Evolutionary conservation across 345 rosid genomes (phyloP).

Genomic region (Euphorbia tirucalli): DNA sequence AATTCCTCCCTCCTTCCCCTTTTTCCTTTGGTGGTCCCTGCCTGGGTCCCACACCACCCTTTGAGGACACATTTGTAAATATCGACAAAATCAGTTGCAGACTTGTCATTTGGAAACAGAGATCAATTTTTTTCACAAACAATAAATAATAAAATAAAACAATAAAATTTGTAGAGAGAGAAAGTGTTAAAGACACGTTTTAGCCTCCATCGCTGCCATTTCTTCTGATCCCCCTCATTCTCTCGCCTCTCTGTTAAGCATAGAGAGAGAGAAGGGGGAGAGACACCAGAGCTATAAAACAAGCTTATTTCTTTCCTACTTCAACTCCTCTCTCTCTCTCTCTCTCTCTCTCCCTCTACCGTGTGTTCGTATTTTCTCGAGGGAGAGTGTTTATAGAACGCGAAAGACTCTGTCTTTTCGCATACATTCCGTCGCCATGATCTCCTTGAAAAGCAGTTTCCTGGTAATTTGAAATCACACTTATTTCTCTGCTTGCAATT

Average conservation of each 20-base stretch:
- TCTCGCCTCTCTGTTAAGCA: neutral
- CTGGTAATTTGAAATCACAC: slow-evolving; percentile 15
- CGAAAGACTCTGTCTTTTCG: slow-evolving; percentile 13
- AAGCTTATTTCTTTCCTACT: slow-evolving; percentile 1
- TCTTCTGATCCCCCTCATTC: neutral
- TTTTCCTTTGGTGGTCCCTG: slow-evolving; percentile 5
- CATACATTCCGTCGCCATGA: slow-evolving; percentile 25
- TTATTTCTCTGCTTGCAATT: neutral
- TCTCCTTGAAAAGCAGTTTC: slow-evolving; percentile 23
- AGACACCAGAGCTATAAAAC: neutral
- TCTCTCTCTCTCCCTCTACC: neutral
- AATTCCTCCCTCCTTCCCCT: too few species aligned
- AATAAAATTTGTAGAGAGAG: neutral
- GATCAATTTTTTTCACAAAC: neutral
- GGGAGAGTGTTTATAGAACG: neutral
- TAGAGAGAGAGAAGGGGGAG: slow-evolving; percentile 14
- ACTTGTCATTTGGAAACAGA: slow-evolving; percentile 8
- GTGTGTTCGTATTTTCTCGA: too few species aligned
- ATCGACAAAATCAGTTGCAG: slow-evolving; percentile 7
- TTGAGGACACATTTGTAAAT: slow-evolving; percentile 9
- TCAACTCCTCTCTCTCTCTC: neutral
- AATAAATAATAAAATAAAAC: neutral
- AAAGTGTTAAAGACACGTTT: slow-evolving; percentile 7
- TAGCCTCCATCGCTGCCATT: slow-evolving; percentile 3
- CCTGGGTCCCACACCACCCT: too few species aligned